Evolutionary conservation across 1,139 yeast genomes (phyloP).

Genomic region (Diutina pseudorugosa): DNA sequence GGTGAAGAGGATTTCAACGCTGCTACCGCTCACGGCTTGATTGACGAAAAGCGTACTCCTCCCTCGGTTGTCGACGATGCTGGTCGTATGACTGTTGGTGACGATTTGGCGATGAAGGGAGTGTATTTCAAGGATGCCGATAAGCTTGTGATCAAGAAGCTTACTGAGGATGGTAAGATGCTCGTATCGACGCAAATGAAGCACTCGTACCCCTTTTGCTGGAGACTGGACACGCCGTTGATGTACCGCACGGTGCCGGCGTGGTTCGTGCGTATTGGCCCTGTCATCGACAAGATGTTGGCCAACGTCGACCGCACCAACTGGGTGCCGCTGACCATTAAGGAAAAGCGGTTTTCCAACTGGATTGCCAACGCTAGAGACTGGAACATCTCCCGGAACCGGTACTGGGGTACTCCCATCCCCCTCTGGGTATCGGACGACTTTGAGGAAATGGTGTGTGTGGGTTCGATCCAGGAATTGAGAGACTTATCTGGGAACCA

Average conservation of each 20-base stretch:
- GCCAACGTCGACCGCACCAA: conserved; percentile 73
- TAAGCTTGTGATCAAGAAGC: conserved; percentile 70
- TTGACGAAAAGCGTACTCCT: conserved; percentile 54
- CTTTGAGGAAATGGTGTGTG: conserved; percentile 80
- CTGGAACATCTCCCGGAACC: conserved; percentile 96
- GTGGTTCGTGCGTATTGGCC: conserved; percentile 90
- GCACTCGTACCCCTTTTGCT: conserved; percentile 98
- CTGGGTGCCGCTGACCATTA: conserved; percentile 89
- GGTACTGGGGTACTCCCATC: conserved; percentile 99
- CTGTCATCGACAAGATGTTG: conserved; percentile 81
- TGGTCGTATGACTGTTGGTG: conserved; percentile 61
- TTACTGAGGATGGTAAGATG: conserved; percentile 68
- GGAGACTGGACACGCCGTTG: conserved; percentile 99
- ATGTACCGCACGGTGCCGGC: conserved; percentile 95
- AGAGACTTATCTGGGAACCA: conserved; percentile 69
- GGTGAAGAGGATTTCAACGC: conserved; percentile 97
- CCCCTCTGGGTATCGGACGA: conserved; percentile 98
- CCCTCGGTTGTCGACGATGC: conserved; percentile 93
- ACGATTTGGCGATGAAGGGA: conserved; percentile 68
- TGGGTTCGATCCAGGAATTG: conserved; percentile 84
- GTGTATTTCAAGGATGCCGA: conserved; percentile 93
- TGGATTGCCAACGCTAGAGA: conserved; percentile 99
- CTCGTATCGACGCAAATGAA: conserved; percentile 71
- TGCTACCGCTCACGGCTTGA: conserved; percentile 64
- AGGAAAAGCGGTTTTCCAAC: conserved; percentile 90